phyloP scores from a whole-genome alignment of 192 early-diverging fungal species.

The Martensiomyces pterosporus region DNA sequence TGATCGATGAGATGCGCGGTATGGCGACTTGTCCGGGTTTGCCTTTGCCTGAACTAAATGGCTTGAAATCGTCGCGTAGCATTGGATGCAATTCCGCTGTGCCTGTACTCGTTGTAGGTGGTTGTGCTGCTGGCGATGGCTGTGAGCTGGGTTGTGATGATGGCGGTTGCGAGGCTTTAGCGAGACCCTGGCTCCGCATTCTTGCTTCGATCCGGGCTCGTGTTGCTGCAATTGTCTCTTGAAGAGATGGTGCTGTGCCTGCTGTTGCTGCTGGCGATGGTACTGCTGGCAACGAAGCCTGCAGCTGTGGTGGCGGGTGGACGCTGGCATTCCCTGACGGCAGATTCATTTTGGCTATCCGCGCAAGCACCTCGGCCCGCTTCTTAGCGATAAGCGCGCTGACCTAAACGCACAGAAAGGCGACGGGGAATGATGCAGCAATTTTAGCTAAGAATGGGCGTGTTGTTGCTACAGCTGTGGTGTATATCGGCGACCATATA shows the following conservation, averaged over 20 bases:
- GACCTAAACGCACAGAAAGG: too few relatives aligned
- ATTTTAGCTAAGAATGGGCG: too few relatives aligned
- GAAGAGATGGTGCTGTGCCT: conserved; percentile 9
- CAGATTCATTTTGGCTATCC: conserved; percentile 57
- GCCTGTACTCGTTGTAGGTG: conserved; percentile 1
- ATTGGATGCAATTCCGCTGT: conserved; percentile 27
- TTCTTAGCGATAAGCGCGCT: conserved; percentile 51
- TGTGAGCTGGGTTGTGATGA: conserved; percentile 3
- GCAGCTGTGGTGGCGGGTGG: neutral
- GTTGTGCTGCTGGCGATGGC: conserved; percentile 12
- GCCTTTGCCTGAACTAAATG: conserved; percentile 28
- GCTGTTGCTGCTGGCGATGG: neutral
- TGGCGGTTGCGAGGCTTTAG: too few relatives aligned
- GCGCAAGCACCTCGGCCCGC: conserved; percentile 60
- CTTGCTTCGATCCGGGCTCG: conserved; percentile 31
- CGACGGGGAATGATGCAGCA: too few relatives aligned
- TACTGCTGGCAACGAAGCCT: too few relatives aligned
- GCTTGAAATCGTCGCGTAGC: conserved; percentile 42
- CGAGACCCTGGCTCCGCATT: conserved; percentile 17
- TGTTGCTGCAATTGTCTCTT: conserved; percentile 33
- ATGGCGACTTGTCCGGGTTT: conserved; percentile 26
- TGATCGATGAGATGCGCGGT: conserved; percentile 51
- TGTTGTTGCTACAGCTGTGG: too few relatives aligned
- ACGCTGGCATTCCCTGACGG: conserved; percentile 5
- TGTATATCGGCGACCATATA: too few relatives aligned